Percentiles rank a stretch among this genome's conserved stretches.
phyloP scores from a whole-genome alignment of 495 filamentous ascomycete species.

The Ramalina intermedia region DNA sequence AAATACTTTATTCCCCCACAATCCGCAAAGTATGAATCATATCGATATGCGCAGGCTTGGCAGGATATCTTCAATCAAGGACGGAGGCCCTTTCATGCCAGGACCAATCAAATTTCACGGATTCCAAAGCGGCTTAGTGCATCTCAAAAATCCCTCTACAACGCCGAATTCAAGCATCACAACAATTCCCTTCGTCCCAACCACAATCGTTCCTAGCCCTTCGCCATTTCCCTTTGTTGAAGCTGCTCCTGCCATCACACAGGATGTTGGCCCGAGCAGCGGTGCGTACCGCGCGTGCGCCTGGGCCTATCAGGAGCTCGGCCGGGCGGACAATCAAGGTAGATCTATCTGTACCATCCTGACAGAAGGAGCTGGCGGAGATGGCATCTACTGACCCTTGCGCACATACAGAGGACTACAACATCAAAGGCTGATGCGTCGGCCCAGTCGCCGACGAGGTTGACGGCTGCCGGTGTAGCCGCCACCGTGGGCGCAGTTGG shows the following conservation, averaged over 20 bases:
- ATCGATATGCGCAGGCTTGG: no score
- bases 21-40: no score
- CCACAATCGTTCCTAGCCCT: background rate
- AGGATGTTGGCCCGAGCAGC: slow-evolving; percentile 79
- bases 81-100: no score
- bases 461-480: slow-evolving; percentile 68
- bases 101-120: no score
- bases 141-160: background rate
- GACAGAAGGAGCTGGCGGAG: no score
- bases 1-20: no score
- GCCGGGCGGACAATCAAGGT: slow-evolving; percentile 37
- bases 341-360: slow-evolving; percentile 27
- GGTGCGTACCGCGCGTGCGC: slow-evolving; percentile 64
- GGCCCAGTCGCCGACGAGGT: slow-evolving; percentile 36
- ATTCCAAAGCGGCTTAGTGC: background rate
- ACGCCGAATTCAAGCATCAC: background rate
- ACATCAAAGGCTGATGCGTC: slow-evolving; percentile 18
- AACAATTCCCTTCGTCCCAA: background rate
- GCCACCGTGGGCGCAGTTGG: slow-evolving; percentile 75
- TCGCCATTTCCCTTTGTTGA: slow-evolving; percentile 3
- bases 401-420: background rate
- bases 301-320: slow-evolving; percentile 47
- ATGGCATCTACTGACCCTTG: no score
- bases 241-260: slow-evolving; percentile 8
- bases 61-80: no score